phyloP scores from a whole-genome alignment of 768 basidiomycete genomes.

The Suillus luteus region DNA sequence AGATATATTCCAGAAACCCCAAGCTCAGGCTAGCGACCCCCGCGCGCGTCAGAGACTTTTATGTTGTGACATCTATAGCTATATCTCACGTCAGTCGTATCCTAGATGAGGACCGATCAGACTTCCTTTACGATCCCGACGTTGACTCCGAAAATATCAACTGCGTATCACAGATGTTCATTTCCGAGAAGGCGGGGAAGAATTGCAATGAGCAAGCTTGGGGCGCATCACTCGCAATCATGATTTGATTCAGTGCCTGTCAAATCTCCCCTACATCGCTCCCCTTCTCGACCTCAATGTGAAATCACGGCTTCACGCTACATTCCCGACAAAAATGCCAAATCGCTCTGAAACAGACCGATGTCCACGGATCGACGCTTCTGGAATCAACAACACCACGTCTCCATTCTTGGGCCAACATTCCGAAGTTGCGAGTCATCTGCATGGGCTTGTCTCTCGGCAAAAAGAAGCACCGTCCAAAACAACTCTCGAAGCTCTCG shows the following conservation, averaged over 20 bases:
- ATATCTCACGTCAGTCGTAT: too few relatives aligned
- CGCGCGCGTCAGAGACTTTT: too few relatives aligned
- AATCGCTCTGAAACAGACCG: not conserved
- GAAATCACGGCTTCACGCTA: not conserved
- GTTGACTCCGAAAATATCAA: not conserved
- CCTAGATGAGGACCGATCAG: too few relatives aligned
- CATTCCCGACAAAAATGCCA: not conserved
- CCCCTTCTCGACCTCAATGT: constrained; percentile 1
- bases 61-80: too few relatives aligned
- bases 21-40: too few relatives aligned
- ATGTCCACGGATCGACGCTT: constrained; percentile 6
- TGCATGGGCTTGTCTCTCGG: too few relatives aligned
- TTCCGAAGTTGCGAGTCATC: too few relatives aligned
- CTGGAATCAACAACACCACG: not conserved
- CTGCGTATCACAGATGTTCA: constrained; percentile 18
- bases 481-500: too few relatives aligned
- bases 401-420: too few relatives aligned
- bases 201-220: not conserved
- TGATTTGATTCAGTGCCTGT: not conserved
- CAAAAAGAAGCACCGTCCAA: too few relatives aligned
- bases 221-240: not conserved
- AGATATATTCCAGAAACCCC: too few relatives aligned
- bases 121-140: too few relatives aligned
- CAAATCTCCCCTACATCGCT: constrained; percentile 3
- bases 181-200: constrained; percentile 20